Evolutionary conservation across 2,329 filamentous ascomycete species (phyloP).

Genomic region (Diaporthe vexans): DNA sequence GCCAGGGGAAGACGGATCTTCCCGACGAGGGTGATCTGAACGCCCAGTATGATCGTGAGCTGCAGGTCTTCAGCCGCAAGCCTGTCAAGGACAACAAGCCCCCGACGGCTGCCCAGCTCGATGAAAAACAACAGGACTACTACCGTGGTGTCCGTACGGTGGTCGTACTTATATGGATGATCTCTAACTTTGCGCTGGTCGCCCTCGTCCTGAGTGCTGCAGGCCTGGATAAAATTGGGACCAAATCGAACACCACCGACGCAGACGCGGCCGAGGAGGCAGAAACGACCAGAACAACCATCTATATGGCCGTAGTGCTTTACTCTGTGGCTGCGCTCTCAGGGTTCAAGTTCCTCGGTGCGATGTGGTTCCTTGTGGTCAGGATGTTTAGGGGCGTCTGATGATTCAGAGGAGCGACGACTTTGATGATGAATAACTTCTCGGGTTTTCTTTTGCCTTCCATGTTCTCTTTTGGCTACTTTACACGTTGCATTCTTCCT

Average conservation of each 20-base stretch:
- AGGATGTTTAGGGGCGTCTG: conserved; percentile 83
- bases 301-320: conserved; percentile 89
- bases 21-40: conserved; percentile 96
- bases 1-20: conserved; percentile 91
- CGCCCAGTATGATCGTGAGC: conserved; percentile 91
- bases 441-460: conserved; percentile 26
- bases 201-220: conserved; percentile 90
- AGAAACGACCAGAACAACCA: conserved; percentile 69
- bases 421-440: conserved; percentile 18
- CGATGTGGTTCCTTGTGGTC: conserved; percentile 92
- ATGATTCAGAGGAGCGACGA: conserved; percentile 28
- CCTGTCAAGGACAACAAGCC: conserved; percentile 78
- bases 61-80: conserved; percentile 81
- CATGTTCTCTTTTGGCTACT: conserved; percentile 13
- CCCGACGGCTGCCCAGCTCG: conserved; percentile 66
- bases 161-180: conserved; percentile 96
- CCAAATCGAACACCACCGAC: conserved; percentile 15
- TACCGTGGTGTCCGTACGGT: conserved; percentile 95
- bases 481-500: conserved; percentile 7
- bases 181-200: conserved; percentile 90
- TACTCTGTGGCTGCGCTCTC: conserved; percentile 91
- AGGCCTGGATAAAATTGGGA: conserved; percentile 77
- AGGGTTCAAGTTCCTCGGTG: conserved; percentile 88
- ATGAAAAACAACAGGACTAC: conserved; percentile 96
- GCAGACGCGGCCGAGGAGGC: conserved; percentile 57